Conservation (phyloP, 1,284 basidiomycete species). For the Volvariella surrecta region DNA sequence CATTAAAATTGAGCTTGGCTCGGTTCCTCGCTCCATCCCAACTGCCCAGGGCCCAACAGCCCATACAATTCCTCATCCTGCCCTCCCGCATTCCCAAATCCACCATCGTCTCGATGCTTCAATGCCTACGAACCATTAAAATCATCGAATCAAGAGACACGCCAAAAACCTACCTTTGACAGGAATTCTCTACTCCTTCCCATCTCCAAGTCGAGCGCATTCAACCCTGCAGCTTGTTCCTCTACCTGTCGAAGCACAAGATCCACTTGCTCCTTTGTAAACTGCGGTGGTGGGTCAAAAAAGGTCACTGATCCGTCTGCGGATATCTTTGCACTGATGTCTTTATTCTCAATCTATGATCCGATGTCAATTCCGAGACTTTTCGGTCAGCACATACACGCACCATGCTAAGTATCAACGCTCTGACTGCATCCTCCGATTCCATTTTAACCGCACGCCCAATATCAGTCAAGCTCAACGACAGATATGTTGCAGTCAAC, state of each 20-base stretch:
- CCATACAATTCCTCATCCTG: neutral
- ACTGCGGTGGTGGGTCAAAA: constrained; percentile 49
- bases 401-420: constrained; percentile 66
- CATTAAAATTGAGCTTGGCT: too few relatives aligned
- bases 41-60: neutral
- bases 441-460: constrained; percentile 50
- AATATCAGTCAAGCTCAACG: constrained; percentile 64
- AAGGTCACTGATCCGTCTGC: constrained; percentile 65
- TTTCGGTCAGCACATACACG: too few relatives aligned
- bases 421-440: constrained; percentile 44
- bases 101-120: neutral
- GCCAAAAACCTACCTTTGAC: constrained; percentile 43
- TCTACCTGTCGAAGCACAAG: constrained; percentile 52
- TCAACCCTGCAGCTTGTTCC: constrained; percentile 41
- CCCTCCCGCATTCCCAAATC: neutral
- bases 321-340: constrained; percentile 59
- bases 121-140: neutral
- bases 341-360: constrained; percentile 55
- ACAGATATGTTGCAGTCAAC: constrained; percentile 72
- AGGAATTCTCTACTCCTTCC: constrained; percentile 59
- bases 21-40: too few relatives aligned
- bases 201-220: constrained; percentile 46
- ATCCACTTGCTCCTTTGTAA: constrained; percentile 61
- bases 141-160: neutral
- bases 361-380: constrained; percentile 2